Base-by-base conservation (phyloP, 1,284 basidiomycete genomes). In the Cutaneotrichosporon sp. region DNA sequence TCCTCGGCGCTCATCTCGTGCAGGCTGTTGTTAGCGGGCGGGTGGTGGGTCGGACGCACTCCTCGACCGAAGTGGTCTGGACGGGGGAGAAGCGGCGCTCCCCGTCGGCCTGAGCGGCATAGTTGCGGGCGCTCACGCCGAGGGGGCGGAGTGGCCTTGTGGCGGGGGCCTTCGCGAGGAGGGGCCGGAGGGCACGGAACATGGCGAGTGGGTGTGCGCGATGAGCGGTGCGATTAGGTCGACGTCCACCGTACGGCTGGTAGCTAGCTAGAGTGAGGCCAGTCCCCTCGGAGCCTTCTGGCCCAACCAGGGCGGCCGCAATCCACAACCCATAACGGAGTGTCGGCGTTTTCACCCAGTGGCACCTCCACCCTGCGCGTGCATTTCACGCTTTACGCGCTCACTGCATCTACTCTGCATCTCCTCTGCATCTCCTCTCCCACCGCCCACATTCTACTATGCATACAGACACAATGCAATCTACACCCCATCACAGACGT, bases 1-100 rank as follows among this genome's bases (percentile, higher is more conserved):
- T 94, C 87, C 45, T 86, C 79, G 2, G 90, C 89, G 68, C 84
- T 82, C 81, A 91, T 83, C 56, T 86, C 86, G 72, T 95, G 91
- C 62, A 95, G 77, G 62, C 77, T 79, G 54, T 9, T 27, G 57
- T 63, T 20, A 63, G 61, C 31, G n/a, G 5, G 27, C 22, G 33
- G 10, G 18, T 22, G 18, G 18, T 3, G 10, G 25, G 27, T 13
- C 10, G 34, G 38, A 76, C 77, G 66, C 67, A 79, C 77, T 80
- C 79, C 67, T 80, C 79, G 38, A 80, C 76, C 46, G 77, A 77
- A 61, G 75, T 74, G n/a, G 72, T 68, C 45, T 64, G 63, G 29
- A 79, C 60, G 5, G 76, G 72, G 16, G 45, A 54, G 31, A 66
- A 60, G 51, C 67, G 64, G 76, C 89, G 89, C 78, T 91, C 89